phyloP scores from a whole-genome alignment of 768 basidiomycete genomes.

The Phaeolepiota aurea region DNA sequence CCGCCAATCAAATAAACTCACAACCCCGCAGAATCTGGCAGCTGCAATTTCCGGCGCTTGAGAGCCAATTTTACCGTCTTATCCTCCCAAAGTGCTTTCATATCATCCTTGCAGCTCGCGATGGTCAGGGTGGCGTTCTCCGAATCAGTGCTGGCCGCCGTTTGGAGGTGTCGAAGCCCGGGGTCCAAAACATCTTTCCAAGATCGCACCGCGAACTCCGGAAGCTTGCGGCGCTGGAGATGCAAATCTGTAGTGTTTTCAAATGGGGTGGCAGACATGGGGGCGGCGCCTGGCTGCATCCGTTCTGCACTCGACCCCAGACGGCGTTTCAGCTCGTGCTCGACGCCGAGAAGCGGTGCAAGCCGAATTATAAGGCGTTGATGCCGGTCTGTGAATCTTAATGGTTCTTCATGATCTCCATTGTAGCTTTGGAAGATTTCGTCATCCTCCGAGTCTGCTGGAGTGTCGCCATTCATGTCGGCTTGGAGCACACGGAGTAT shows the following conservation, averaged over 20 bases:
- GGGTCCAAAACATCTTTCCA: conserved; percentile 38
- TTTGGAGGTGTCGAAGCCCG: conserved; percentile 1
- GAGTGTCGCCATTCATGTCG: conserved; percentile 36
- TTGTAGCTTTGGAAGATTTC: conserved; percentile 11
- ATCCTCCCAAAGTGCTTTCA: conserved; percentile 57
- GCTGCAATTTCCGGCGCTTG: conserved; percentile 32
- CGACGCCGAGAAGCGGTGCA: conserved; percentile 51
- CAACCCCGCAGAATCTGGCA: conserved; percentile 66
- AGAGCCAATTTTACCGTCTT: conserved; percentile 40
- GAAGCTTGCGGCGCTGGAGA: conserved; percentile 16
- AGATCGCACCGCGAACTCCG: conserved; percentile 48
- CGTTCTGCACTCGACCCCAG: conserved; percentile 42
- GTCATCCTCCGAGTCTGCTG: conserved; percentile 26
- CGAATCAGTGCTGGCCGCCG: conserved; percentile 4
- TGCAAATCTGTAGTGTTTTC: conserved; percentile 21
- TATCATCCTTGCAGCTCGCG: conserved; percentile 53
- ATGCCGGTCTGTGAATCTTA: conserved; percentile 44
- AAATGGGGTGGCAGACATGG: conserved; percentile 41
- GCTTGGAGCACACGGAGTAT: conserved; percentile 55
- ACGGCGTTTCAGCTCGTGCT: conserved; percentile 53
- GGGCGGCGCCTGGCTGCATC: conserved; percentile 16
- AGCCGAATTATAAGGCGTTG: conserved; percentile 51
- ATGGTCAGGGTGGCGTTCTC: conserved; percentile 42
- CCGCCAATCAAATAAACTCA: conserved; percentile 22
- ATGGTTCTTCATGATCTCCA: conserved; percentile 15